Base-by-base conservation (phyloP, 148 eudicot genomes). In the Amaranthus palmeri region DNA sequence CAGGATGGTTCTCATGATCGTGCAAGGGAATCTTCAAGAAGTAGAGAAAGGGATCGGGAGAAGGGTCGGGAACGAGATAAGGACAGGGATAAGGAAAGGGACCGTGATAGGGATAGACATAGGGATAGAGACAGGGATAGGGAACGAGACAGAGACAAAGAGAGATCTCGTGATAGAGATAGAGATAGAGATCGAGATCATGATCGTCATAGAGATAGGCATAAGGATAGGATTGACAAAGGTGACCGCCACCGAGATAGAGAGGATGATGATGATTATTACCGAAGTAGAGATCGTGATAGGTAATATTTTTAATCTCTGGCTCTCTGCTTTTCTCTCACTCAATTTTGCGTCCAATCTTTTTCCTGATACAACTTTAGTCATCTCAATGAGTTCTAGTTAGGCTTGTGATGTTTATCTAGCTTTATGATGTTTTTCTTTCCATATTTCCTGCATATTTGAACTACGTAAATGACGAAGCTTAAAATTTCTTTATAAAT, bases 211-310 rank as follows among this genome's bases (percentile, higher is more conserved):
- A 75, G 88, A 47, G 89, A 85, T 68, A 79, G 87, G 1, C 74
- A 81, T 61, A 82, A 85, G 73, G 91, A 86, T 42, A 78, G 86
- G 62, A 82, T 88, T 73, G 97, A 92, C 68, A 85, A 92, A 80
- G 76, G 89, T 83, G 96, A 85, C 67, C 81, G 85, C 72, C 88
- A 87, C 73, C 84, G 93, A 74, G 85, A 72, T 13, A 61, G 76
- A 42, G 88, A 79, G 46, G 89, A 90, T 68, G 92, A 85, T 73
- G 95, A 87, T 79, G 81, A 85, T 61, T 75, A 77, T 56, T 75
- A 78, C 80, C 79, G 86, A 59, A 82, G 88, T 79, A 85, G 88
- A 46, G 87, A 86, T 71, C 67, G 76, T 86, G 95, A 85, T 44
- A 86, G 92, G 97, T 91, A 74, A 66, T 51, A 4, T 18, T 14